Percentiles rank a stretch among this genome's conserved stretches.
Evolutionary conservation across 768 basidiomycete genomes (phyloP).

Genomic region (Russula emetica): DNA sequence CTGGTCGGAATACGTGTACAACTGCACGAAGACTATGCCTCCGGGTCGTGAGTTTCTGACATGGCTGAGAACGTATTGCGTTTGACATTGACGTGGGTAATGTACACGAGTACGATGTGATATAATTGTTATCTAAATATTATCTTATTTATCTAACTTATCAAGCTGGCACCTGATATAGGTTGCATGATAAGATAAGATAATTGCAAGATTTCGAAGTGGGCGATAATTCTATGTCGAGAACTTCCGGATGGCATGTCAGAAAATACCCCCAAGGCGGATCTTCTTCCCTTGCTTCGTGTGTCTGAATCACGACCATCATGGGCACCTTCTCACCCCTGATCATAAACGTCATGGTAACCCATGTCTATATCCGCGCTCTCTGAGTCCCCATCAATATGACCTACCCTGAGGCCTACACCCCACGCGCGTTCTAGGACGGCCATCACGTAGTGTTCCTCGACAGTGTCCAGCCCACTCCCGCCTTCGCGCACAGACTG

Average conservation of each 20-base stretch:
- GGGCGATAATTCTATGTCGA: not conserved
- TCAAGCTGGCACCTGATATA: too few relatives aligned
- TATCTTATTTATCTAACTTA: too few relatives aligned
- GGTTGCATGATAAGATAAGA: too few relatives aligned
- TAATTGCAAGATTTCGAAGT: too few relatives aligned
- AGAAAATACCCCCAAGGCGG: not conserved
- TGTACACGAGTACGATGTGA: too few relatives aligned
- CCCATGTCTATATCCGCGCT: not conserved
- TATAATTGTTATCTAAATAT: too few relatives aligned
- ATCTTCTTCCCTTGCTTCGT: not conserved
- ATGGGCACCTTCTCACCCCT: not conserved
- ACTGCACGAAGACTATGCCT: not conserved
- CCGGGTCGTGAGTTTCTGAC: not conserved
- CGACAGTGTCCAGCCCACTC: constrained; percentile 13
- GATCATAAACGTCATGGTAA: not conserved
- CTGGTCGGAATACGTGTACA: not conserved
- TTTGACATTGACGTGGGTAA: too few relatives aligned
- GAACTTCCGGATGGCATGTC: not conserved
- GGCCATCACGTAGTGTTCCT: constrained; percentile 14
- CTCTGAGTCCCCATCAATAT: not conserved
- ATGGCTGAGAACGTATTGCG: too few relatives aligned
- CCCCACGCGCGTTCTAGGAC: constrained; percentile 21
- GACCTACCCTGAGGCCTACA: constrained; percentile 13
- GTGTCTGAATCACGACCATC: not conserved
- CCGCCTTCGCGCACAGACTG: constrained; percentile 1